These are phyloP conservation scores for Rugonectria rugulosa DNA, from an alignment of 2,329 filamentous ascomycete genomes.

Conservation along the genomic window DNA sequence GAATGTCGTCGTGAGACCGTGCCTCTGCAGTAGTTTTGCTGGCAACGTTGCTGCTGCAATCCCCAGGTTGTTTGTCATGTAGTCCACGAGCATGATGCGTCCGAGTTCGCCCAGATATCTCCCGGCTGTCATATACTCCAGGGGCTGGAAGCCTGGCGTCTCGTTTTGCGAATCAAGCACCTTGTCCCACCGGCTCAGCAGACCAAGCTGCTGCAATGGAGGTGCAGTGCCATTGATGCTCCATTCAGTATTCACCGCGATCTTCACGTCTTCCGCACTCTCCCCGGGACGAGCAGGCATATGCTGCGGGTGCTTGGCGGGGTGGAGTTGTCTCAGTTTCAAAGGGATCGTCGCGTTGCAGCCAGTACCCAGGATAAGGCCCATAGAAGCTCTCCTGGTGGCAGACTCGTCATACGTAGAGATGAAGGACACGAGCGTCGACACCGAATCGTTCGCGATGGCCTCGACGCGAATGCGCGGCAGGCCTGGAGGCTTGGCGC, in stretches of 20 bases:
- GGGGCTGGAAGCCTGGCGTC: conserved; percentile 77
- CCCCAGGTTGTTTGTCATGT: conserved; percentile 56
- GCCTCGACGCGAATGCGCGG: conserved; percentile 75
- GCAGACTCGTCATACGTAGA: conserved; percentile 70
- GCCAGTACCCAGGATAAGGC: conserved; percentile 82
- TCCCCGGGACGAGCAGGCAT: conserved; percentile 58
- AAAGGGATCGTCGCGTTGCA: conserved; percentile 83
- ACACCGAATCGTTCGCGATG: conserved; percentile 83
- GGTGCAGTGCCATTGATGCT: conserved; percentile 78
- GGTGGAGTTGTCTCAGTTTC: conserved; percentile 66
- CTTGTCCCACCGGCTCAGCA: conserved; percentile 76
- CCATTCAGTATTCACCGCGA: conserved; percentile 86
- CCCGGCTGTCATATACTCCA: conserved; percentile 86
- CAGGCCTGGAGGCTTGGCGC: conserved; percentile 55
- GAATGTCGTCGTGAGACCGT: conserved; percentile 75
- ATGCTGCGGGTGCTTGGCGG: conserved; percentile 64
- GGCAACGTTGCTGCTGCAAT: conserved; percentile 59
- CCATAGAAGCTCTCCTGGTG: conserved; percentile 75
- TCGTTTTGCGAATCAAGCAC: conserved; percentile 72
- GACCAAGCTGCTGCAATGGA: conserved; percentile 66
- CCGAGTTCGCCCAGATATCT: conserved; percentile 81
- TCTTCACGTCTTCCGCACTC: conserved; percentile 61
- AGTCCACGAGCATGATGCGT: conserved; percentile 73
- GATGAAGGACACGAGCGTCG: conserved; percentile 79
- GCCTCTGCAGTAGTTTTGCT: conserved; percentile 60